Evolutionary conservation across 495 filamentous ascomycete species (phyloP).

Genomic region (Lepidopterella palustris): DNA sequence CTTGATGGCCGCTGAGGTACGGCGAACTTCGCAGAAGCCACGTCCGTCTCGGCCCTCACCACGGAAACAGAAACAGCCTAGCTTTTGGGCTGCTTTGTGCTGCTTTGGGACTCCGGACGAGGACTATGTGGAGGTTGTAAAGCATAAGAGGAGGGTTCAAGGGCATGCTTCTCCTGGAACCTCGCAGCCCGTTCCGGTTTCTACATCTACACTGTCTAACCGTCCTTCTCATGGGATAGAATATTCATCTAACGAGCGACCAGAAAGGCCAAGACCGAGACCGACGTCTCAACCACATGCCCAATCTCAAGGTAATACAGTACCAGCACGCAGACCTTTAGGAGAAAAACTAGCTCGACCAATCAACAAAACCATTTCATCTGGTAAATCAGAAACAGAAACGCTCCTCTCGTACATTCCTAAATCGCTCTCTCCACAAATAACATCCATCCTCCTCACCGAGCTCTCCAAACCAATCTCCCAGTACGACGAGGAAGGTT

Average conservation of each 20-base stretch:
- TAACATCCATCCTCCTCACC: constrained; percentile 56
- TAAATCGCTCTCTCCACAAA: constrained; percentile 51
- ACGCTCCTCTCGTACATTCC: constrained; percentile 62
- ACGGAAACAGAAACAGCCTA: constrained; percentile 25
- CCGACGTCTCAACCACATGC: background rate
- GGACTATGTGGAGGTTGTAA: constrained; percentile 39
- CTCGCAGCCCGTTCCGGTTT: constrained; percentile 2
- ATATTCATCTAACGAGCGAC: background rate
- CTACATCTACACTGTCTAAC: background rate
- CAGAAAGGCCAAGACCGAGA: background rate
- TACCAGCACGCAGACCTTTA: constrained; percentile 20
- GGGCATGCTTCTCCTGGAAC: constrained; percentile 4
- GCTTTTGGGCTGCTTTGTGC: constrained; percentile 32
- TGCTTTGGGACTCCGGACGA: constrained; percentile 30
- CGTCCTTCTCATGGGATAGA: background rate
- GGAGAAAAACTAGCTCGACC: constrained; percentile 25
- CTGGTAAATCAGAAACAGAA: constrained; percentile 41
- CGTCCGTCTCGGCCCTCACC: background rate
- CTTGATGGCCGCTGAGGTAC: constrained; percentile 11
- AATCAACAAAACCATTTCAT: constrained; percentile 34
- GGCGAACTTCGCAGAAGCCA: constrained; percentile 4
- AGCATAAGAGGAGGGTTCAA: constrained; percentile 30
- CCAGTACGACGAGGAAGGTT: constrained; percentile 72
- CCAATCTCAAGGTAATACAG: background rate
- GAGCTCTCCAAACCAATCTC: constrained; percentile 83